Percentiles rank a stretch among this genome's conserved stretches.
phyloP scores from a whole-genome alignment of 192 early-diverging fungal genomes.

The Dissophora ornata region DNA sequence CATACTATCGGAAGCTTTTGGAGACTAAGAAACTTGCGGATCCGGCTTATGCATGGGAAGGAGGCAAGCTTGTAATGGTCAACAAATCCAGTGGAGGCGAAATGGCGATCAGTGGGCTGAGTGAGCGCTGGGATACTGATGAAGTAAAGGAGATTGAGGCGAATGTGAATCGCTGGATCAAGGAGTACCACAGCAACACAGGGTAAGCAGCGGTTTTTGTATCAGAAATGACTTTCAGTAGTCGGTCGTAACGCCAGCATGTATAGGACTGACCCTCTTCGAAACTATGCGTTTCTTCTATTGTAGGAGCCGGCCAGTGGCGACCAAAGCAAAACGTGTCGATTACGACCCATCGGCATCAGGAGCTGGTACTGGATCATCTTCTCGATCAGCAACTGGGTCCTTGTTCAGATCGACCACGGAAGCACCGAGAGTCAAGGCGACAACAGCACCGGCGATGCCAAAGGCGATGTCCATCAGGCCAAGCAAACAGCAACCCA shows the following conservation, averaged over 20 bases:
- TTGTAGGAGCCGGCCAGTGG: constrained; percentile 14
- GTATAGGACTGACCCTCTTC: no score
- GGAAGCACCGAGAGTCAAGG: constrained; percentile 49
- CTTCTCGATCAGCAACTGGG: background rate
- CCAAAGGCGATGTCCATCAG: constrained; percentile 33
- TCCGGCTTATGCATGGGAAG: constrained; percentile 59
- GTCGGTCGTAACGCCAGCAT: no score
- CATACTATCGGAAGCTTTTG: constrained; percentile 65
- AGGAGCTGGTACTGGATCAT: background rate
- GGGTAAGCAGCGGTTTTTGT: constrained; percentile 29
- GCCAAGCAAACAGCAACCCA: constrained; percentile 22
- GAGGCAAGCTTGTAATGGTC: constrained; percentile 62
- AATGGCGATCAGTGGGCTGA: constrained; percentile 53
- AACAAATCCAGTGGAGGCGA: constrained; percentile 57
- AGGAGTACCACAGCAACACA: constrained; percentile 57
- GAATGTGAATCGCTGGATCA: constrained; percentile 62
- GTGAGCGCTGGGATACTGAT: constrained; percentile 59
- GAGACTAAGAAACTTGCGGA: constrained; percentile 56
- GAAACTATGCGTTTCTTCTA: background rate
- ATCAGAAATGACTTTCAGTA: no score
- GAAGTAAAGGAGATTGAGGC: constrained; percentile 61
- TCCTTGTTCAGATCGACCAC: constrained; percentile 22
- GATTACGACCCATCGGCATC: constrained; percentile 5
- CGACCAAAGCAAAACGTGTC: constrained; percentile 7
- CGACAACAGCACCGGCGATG: constrained; percentile 33